Percentiles rank a stretch among this genome's conserved stretches.
Conservation (phyloP, 495 filamentous ascomycete species). For the Hypoxylon fuscum region DNA sequence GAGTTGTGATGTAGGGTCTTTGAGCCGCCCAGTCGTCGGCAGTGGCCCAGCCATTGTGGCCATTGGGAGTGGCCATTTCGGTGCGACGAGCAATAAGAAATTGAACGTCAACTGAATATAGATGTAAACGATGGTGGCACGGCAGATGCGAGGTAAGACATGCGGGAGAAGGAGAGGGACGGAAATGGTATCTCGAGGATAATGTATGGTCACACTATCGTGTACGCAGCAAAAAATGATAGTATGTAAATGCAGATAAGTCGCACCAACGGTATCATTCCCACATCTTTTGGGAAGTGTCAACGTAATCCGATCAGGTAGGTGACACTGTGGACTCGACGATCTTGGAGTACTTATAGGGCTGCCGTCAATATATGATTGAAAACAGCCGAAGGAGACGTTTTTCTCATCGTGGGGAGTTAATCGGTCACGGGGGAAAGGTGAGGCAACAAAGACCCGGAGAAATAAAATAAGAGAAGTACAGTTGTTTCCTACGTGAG, state of each 20-base stretch:
- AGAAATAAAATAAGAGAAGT: too few species aligned
- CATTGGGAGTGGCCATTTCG: conserved; percentile 29
- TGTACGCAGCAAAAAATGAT: background rate
- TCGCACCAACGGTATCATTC: conserved; percentile 2
- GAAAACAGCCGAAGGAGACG: background rate
- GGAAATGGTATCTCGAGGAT: background rate
- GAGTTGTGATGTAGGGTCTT: conserved; percentile 36
- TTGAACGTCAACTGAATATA: conserved; percentile 1
- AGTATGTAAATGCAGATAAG: background rate
- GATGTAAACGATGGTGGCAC: conserved; percentile 1
- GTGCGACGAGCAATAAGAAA: conserved; percentile 1
- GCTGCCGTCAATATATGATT: background rate
- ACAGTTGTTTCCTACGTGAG: too few species aligned
- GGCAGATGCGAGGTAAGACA: conserved; percentile 9
- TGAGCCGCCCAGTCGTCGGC: conserved; percentile 40
- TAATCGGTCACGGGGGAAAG: too few species aligned
- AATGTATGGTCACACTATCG: conserved; percentile 16
- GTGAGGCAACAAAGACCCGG: too few species aligned
- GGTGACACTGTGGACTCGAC: conserved; percentile 9
- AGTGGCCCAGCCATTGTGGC: conserved; percentile 41
- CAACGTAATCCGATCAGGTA: conserved; percentile 19
- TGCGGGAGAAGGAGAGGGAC: background rate
- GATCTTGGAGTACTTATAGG: conserved; percentile 16
- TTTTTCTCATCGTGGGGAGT: background rate
- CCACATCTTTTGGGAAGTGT: conserved; percentile 1